Base-by-base conservation (phyloP, 768 basidiomycete genomes). In the Lactifluus hygrophoroides region DNA sequence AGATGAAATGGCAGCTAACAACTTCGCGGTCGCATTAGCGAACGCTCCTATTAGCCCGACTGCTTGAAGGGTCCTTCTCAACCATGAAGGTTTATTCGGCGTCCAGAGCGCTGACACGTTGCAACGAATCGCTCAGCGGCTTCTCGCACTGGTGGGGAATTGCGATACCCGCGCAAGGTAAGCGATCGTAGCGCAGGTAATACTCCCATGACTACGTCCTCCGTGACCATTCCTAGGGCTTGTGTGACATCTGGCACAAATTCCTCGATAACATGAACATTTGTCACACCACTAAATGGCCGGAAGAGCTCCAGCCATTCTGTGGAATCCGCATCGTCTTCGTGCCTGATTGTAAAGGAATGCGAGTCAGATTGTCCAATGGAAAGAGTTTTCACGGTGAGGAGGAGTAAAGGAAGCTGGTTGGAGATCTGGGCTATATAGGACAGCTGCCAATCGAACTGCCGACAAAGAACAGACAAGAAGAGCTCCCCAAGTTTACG, bases 331-430 rank as follows among this genome's bases (percentile, higher is more conserved):
- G 42, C 21, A 3, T 47, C 51, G 11, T 40, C 57, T 16, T 32
- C 17, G 9, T 23, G 7, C 21, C 13, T 14, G 35, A 11, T 14
- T n/a, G n/a, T n/a, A n/a, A 5, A 21, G 7, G 21, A 17, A 19
- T 21, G 11, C 7, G n/a, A n/a, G n/a, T n/a, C n/a, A n/a, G 0
- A 7, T 6, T 6, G 3, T 17, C 38, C 19, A 10, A 58, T 16
- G 5, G 2, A 7, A 32, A 54, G 46, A 9, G 3, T 21, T 8
- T 6, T 9, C 13, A 28, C 32, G 1, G 2, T 21, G n/a, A 10
- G 13, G 19, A 59, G 46, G 46, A 48, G 19, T n/a, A 40, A n/a
- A 10, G 46, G n/a, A 17, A 59, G 46, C 16, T 59, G 52, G n/a
- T 1, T 43, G 10, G 16, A 19, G 25, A 59, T 30, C 32, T 54